phyloP scores from a whole-genome alignment of 176 grass and related monocot species.

The Poa pratensis region DNA sequence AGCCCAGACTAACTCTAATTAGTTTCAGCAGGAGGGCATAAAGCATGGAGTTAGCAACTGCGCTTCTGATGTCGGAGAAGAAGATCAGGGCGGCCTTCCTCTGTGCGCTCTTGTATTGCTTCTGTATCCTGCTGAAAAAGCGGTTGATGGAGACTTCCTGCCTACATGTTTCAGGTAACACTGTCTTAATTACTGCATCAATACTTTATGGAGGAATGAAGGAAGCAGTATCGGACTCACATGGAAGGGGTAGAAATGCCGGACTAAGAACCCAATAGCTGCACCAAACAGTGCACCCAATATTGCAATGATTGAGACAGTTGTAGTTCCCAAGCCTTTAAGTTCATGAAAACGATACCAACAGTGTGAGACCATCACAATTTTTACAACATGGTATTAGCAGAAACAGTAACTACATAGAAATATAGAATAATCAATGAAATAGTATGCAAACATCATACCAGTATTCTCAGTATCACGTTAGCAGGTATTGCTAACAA shows the following conservation, averaged over 20 bases:
- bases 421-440: not conserved
- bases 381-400: not conserved
- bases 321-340: conserved; percentile 40
- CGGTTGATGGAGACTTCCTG: conserved; percentile 65
- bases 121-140: conserved; percentile 58
- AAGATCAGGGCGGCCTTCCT: conserved; percentile 51
- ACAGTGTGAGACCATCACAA: not conserved
- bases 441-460: not conserved
- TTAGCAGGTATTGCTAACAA: not conserved
- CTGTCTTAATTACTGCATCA: conserved; percentile 21
- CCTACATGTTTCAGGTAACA: conserved; percentile 53
- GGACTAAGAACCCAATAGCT: conserved; percentile 44
- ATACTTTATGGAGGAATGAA: not conserved
- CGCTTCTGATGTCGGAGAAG: conserved; percentile 61
- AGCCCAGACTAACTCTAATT: conserved; percentile 36
- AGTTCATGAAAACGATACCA: conserved; percentile 23
- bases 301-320: conserved; percentile 43
- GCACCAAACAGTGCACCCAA: conserved; percentile 39
- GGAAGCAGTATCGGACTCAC: conserved; percentile 50
- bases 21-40: conserved; percentile 43
- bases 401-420: not conserved
- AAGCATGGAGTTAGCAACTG: conserved; percentile 46
- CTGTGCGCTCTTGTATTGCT: conserved; percentile 47
- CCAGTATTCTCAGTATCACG: conserved; percentile 6
- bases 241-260: conserved; percentile 45